phyloP scores from a whole-genome alignment of 2,329 filamentous ascomycete species.

The Dactylellina sp. region DNA sequence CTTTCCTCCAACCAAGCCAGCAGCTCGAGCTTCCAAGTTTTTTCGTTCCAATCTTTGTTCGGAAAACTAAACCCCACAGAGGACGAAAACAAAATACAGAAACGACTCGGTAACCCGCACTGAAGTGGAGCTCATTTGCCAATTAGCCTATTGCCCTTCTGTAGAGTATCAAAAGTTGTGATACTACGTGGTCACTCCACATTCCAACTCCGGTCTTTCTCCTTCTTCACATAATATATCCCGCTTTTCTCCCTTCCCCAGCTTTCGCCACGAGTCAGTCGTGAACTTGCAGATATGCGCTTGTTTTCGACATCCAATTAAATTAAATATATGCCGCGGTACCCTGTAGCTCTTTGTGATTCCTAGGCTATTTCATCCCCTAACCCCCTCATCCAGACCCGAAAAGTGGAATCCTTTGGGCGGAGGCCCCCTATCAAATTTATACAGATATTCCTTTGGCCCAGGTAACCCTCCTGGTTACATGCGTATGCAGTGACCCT shows the following conservation, averaged over 20 bases:
- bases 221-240: slow-evolving; percentile 12
- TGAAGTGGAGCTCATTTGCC: slow-evolving; percentile 20
- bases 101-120: slow-evolving; percentile 36
- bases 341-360: slow-evolving; percentile 22
- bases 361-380: slow-evolving; percentile 30
- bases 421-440: slow-evolving; percentile 22
- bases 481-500: not conserved
- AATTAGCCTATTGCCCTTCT: slow-evolving; percentile 36
- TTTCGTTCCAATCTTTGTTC: not conserved
- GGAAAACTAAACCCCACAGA: slow-evolving; percentile 13
- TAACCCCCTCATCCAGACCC: slow-evolving; percentile 7
- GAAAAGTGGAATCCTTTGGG: slow-evolving; percentile 34
- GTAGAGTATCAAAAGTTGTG: not conserved
- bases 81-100: slow-evolving; percentile 15
- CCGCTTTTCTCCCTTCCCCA: slow-evolving; percentile 24
- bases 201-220: slow-evolving; percentile 24
- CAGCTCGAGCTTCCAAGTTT: slow-evolving; percentile 39
- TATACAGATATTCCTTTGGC: slow-evolving; percentile 51
- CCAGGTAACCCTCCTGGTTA: slow-evolving; percentile 25
- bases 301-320: slow-evolving; percentile 15
- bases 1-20: not conserved
- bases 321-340: slow-evolving; percentile 25
- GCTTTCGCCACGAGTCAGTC: slow-evolving; percentile 32
- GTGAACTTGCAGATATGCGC: slow-evolving; percentile 15
- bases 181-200: slow-evolving; percentile 40